Evolutionary conservation across 352 stramenopile genomes (phyloP).

Genomic region (Phytophthora melonis): DNA sequence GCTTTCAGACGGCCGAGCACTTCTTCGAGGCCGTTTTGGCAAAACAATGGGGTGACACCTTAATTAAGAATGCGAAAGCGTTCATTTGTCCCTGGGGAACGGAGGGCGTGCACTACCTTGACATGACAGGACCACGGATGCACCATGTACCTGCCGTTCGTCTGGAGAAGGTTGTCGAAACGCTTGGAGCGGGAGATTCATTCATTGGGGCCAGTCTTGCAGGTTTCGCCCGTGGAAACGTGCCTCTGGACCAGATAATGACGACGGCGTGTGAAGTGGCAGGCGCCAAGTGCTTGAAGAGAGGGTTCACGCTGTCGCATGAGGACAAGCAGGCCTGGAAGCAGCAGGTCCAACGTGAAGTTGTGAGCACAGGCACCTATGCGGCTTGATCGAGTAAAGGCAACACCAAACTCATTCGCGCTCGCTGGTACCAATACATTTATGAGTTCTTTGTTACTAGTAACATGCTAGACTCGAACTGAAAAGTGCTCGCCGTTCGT

Average conservation of each 20-base stretch:
- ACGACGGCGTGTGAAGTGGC: conserved; percentile 54
- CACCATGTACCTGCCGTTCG: conserved; percentile 40
- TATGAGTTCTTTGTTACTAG: neutral
- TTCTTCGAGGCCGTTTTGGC: conserved; percentile 48
- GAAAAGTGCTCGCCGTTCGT: conserved; percentile 17
- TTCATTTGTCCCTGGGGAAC: conserved; percentile 72
- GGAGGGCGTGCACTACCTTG: conserved; percentile 65
- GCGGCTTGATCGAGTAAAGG: conserved; percentile 2
- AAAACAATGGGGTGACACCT: conserved; percentile 19
- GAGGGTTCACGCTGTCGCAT: conserved; percentile 49
- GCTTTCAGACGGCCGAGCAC: conserved; percentile 33
- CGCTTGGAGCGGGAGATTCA: conserved; percentile 69
- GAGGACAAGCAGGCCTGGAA: conserved; percentile 11
- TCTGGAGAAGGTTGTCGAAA: conserved; percentile 56
- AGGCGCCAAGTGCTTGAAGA: conserved; percentile 58
- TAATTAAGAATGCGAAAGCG: conserved; percentile 26
- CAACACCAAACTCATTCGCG: neutral
- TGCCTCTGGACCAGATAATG: conserved; percentile 38
- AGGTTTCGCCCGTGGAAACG: conserved; percentile 31
- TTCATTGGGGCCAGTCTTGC: conserved; percentile 77
- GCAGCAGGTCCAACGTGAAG: neutral
- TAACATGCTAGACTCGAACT: conserved; percentile 28
- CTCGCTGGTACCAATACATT: conserved; percentile 18
- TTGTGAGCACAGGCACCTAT: neutral
- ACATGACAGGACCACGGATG: conserved; percentile 13